Percentiles rank a stretch among this genome's conserved stretches.
phyloP scores from a whole-genome alignment of 352 stramenopile genomes.

The Globisporangium abappressorium region DNA sequence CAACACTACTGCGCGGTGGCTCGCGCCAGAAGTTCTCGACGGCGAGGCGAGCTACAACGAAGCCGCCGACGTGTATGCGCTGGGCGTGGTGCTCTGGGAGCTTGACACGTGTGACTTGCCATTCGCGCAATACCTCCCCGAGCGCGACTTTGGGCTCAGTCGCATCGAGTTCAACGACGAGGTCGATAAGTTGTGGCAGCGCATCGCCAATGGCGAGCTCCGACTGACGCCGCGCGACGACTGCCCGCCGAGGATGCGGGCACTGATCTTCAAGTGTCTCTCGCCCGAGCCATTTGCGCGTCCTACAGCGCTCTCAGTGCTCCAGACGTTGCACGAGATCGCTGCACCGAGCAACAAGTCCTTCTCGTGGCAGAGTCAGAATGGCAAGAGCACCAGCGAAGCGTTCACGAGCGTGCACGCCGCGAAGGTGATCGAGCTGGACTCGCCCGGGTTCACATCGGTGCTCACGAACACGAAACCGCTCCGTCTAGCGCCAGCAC shows the following conservation, averaged over 20 bases:
- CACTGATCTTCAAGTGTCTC: conserved; percentile 18
- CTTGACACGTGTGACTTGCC: conserved; percentile 18
- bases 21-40: conserved; percentile 25
- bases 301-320: conserved; percentile 11
- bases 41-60: conserved; percentile 22
- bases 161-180: conserved; percentile 12
- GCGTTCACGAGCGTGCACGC: background rate
- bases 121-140: conserved; percentile 6
- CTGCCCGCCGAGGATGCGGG: conserved; percentile 4
- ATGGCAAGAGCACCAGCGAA: background rate
- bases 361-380: background rate
- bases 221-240: background rate
- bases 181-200: conserved; percentile 13
- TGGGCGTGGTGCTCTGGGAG: conserved; percentile 29
- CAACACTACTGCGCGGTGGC: conserved; percentile 13
- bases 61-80: conserved; percentile 27
- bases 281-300: conserved; percentile 13
- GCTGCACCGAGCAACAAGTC: background rate
- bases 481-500: background rate
- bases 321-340: conserved; percentile 10
- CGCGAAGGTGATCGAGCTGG: background rate
- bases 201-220: conserved; percentile 12
- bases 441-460: background rate
- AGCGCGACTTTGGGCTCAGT: conserved; percentile 18
- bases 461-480: conserved; percentile 2